A percentile compares a stretch with the other conserved stretches of the same genome.
Conservation (phyloP, 805 yeast species). For the Yamadazyma philogaea region DNA sequence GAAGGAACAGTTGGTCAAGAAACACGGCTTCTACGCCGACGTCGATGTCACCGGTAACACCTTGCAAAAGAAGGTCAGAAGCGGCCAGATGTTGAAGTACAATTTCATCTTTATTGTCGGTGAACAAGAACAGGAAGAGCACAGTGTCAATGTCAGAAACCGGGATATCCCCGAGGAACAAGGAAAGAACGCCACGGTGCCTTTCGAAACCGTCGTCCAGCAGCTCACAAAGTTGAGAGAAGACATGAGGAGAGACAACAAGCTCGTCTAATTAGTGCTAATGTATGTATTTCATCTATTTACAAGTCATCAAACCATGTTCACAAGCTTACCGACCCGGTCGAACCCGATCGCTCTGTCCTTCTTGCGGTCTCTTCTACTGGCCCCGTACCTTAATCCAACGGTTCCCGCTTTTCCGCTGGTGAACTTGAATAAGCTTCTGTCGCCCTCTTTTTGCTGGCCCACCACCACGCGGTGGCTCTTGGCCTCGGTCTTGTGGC, state of each 20-base stretch:
- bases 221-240: constrained; percentile 68
- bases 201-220: constrained; percentile 66
- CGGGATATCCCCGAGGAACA: constrained; percentile 93
- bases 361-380: constrained; percentile 82
- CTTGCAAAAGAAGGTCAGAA: constrained; percentile 95
- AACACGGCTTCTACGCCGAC: constrained; percentile 84
- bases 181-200: constrained; percentile 83
- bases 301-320: constrained; percentile 17
- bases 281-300: constrained; percentile 7
- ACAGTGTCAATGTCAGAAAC: constrained; percentile 91
- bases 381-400: constrained; percentile 90
- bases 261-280: constrained; percentile 17
- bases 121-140: constrained; percentile 79
- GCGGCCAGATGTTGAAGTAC: constrained; percentile 90
- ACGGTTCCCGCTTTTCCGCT: constrained; percentile 78
- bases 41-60: constrained; percentile 94
- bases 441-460: constrained; percentile 63
- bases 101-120: constrained; percentile 97
- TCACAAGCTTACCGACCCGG: constrained; percentile 58
- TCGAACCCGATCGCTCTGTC: constrained; percentile 74
- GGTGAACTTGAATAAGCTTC: constrained; percentile 68
- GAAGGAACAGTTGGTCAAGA: constrained; percentile 58
- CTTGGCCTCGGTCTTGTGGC: constrained; percentile 22
- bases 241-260: constrained; percentile 73
- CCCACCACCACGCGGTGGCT: constrained; percentile 44